A percentile compares a stretch with the other conserved stretches of the same genome.
These are phyloP conservation scores for Wickerhamomyces xylosicus DNA, from an alignment of 805 yeast species.

Conservation along the genomic window DNA sequence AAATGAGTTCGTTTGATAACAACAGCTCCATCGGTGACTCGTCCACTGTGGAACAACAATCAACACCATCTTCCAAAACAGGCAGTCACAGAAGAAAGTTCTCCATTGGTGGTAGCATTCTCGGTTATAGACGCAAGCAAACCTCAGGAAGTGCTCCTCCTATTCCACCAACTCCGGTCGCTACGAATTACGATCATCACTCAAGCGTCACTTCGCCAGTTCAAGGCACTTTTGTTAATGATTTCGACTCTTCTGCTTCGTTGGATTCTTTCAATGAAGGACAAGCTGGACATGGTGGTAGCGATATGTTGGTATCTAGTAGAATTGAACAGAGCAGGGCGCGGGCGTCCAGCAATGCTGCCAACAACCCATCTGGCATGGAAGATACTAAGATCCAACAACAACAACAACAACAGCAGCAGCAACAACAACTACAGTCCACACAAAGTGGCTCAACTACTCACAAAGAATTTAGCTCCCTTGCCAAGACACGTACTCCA, in stretches of 20 bases:
- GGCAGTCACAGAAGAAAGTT: slow-evolving; percentile 51
- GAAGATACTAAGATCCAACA: slow-evolving; percentile 1
- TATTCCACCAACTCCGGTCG: slow-evolving; percentile 48
- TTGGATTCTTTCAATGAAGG: slow-evolving; percentile 54
- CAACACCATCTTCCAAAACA: slow-evolving; percentile 15
- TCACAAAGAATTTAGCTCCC: neutral
- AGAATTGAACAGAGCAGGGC: slow-evolving; percentile 38
- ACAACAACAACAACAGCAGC: slow-evolving; percentile 4
- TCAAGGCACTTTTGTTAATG: slow-evolving; percentile 23
- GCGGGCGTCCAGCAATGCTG: slow-evolving; percentile 7
- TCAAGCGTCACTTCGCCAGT: slow-evolving; percentile 20
- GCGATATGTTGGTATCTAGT: slow-evolving; percentile 48
- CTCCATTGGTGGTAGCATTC: slow-evolving; percentile 47
- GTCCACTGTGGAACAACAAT: slow-evolving; percentile 9
- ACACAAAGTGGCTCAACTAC: no score
- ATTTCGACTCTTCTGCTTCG: slow-evolving; percentile 32
- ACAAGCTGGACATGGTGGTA: slow-evolving; percentile 29
- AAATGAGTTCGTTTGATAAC: slow-evolving; percentile 4
- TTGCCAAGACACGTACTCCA: slow-evolving; percentile 39
- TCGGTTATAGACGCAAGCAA: slow-evolving; percentile 38
- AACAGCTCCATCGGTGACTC: slow-evolving; percentile 9
- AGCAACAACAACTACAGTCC: neutral
- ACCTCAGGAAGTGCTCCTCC: slow-evolving; percentile 22
- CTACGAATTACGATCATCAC: slow-evolving; percentile 23
- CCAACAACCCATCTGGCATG: slow-evolving; percentile 1